Conservation (phyloP, 495 filamentous ascomycete genomes). For the Penicillium flavigenum region DNA sequence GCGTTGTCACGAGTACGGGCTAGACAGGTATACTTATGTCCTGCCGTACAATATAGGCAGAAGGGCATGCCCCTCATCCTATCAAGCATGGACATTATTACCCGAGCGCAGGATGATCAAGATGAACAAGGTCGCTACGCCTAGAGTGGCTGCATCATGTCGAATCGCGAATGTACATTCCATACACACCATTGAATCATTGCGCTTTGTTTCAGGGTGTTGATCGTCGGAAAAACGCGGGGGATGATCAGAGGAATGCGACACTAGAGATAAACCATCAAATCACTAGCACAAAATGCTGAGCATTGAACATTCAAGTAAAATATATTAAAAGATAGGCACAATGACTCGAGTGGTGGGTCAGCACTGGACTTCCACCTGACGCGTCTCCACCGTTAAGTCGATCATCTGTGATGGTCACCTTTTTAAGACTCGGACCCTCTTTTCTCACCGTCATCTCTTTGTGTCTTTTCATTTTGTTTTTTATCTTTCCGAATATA, state of each 20-base stretch:
- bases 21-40: not conserved
- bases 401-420: slow-evolving; percentile 12
- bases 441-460: not conserved
- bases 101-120: not conserved
- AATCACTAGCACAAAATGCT: not conserved
- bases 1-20: not conserved
- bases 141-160: not conserved
- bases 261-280: not conserved
- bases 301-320: not conserved
- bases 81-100: not conserved
- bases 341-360: not conserved
- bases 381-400: slow-evolving; percentile 9
- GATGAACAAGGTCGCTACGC: not conserved
- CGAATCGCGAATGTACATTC: slow-evolving; percentile 3
- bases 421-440: not conserved
- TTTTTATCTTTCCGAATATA: not conserved
- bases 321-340: slow-evolving; percentile 10
- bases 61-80: not conserved
- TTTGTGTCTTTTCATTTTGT: not conserved
- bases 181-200: not conserved
- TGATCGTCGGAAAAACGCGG: slow-evolving; percentile 11
- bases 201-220: not conserved
- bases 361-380: slow-evolving; percentile 13
- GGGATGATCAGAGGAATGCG: not conserved
- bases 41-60: not conserved